Evolutionary conservation across 202 grass and related monocot genomes (phyloP).

Genomic region (Schoenoplectus tabernaemontani): DNA sequence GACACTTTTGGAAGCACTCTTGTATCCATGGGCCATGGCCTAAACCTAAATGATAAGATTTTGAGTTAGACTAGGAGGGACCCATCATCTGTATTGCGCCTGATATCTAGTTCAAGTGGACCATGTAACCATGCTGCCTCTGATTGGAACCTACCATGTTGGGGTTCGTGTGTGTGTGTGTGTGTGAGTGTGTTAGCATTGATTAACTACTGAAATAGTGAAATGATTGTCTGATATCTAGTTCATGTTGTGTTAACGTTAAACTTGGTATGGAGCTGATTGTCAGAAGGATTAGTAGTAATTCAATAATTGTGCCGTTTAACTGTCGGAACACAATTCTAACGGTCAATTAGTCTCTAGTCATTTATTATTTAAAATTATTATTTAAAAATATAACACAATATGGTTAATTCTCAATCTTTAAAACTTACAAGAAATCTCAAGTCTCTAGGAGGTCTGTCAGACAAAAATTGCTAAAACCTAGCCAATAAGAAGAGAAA

Average conservation of each 20-base stretch:
- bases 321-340: background rate
- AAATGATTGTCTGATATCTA: no score
- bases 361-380: background rate
- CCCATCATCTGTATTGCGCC: background rate
- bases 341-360: background rate
- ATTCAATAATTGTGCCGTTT: background rate
- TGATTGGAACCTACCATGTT: conserved; percentile 15
- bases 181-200: background rate
- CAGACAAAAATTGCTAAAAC: background rate
- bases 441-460: background rate
- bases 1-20: conserved; percentile 5
- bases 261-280: background rate
- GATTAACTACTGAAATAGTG: background rate
- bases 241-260: background rate
- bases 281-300: background rate
- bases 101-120: conserved; percentile 8
- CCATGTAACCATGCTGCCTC: conserved; percentile 16
- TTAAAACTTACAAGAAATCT: background rate
- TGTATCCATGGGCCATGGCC: background rate
- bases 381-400: no score
- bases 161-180: conserved; percentile 12
- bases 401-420: background rate
- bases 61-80: background rate
- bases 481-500: background rate
- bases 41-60: conserved; percentile 24